Evolutionary conservation across 2,329 filamentous ascomycete genomes (phyloP).

Genomic region (Fusarium redolens): DNA sequence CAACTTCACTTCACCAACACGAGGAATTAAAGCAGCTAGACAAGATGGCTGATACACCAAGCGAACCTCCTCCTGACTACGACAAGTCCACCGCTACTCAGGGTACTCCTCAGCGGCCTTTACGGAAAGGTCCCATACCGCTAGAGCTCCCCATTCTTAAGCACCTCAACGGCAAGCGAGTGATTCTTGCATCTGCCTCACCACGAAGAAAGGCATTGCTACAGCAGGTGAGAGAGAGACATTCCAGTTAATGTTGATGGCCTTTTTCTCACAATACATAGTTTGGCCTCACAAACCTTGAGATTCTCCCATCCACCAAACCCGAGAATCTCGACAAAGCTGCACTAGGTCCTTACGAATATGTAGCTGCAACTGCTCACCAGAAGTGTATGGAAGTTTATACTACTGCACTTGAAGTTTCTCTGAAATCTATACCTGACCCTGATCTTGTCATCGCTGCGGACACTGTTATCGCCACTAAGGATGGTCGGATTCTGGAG

Average conservation of each 20-base stretch:
- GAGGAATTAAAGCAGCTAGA: background rate
- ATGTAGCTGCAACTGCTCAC: slow-evolving; percentile 87
- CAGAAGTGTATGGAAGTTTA: slow-evolving; percentile 85
- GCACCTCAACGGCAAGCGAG: slow-evolving; percentile 79
- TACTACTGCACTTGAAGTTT: slow-evolving; percentile 56
- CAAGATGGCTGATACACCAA: slow-evolving; percentile 46
- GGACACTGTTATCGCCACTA: slow-evolving; percentile 88
- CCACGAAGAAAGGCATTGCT: slow-evolving; percentile 87
- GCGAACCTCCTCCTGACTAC: slow-evolving; percentile 62
- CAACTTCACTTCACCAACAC: slow-evolving; percentile 18
- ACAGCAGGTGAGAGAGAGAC: slow-evolving; percentile 64
- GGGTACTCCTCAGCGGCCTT: slow-evolving; percentile 41
- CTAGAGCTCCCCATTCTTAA: slow-evolving; percentile 84
- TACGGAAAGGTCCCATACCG: slow-evolving; percentile 67
- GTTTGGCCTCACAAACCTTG: slow-evolving; percentile 83
- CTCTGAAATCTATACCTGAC: slow-evolving; percentile 66
- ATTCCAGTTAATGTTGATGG: no score
- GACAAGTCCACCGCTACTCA: slow-evolving; percentile 55
- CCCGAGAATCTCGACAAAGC: slow-evolving; percentile 88
- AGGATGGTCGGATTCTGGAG: slow-evolving; percentile 83
- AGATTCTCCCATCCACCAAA: slow-evolving; percentile 84
- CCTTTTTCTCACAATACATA: slow-evolving; percentile 51
- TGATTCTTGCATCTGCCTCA: slow-evolving; percentile 91
- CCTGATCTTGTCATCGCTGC: slow-evolving; percentile 88
- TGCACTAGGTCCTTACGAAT: slow-evolving; percentile 82